These are phyloP conservation scores for Phoenix dactylifera DNA, from an alignment of 176 grass and related monocot species.

Conservation along the genomic window DNA sequence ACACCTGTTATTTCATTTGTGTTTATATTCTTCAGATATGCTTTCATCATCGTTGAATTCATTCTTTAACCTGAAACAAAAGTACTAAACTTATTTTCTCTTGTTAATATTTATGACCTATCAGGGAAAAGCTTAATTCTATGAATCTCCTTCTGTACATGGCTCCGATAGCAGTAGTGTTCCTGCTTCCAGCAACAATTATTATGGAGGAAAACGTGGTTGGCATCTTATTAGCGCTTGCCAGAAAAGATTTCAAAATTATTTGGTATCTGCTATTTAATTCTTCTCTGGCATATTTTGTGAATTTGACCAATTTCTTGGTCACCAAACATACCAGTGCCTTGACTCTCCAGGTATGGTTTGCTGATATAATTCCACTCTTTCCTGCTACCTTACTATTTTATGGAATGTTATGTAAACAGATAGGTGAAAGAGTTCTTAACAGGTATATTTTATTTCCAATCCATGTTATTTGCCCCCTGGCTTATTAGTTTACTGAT, in stretches of 20 bases:
- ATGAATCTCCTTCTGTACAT: slow-evolving; percentile 63
- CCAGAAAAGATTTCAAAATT: slow-evolving; percentile 43
- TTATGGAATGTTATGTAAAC: not conserved
- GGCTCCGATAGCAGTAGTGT: slow-evolving; percentile 46
- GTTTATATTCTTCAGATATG: too few species aligned
- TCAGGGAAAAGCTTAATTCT: slow-evolving; percentile 57
- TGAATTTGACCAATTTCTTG: slow-evolving; percentile 61
- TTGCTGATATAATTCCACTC: too few species aligned
- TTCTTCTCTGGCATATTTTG: slow-evolving; percentile 48
- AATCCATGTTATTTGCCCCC: not conserved
- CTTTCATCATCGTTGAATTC: too few species aligned
- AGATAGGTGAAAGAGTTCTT: not conserved
- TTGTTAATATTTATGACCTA: not conserved
- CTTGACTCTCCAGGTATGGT: slow-evolving; percentile 36
- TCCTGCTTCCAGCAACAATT: slow-evolving; percentile 44
- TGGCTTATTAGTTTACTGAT: not conserved
- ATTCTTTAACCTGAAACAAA: too few species aligned
- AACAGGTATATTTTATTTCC: not conserved
- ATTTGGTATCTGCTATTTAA: slow-evolving; percentile 50
- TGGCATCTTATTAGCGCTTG: slow-evolving; percentile 27
- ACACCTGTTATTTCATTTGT: too few species aligned
- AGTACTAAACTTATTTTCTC: too few species aligned
- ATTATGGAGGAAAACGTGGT: slow-evolving; percentile 55
- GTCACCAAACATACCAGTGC: slow-evolving; percentile 56
- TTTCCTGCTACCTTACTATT: not conserved